A percentile compares a stretch with the other conserved stretches of the same genome.
Conservation (phyloP, 192 early-diverging fungal genomes). For the Gonapodya prolifera region DNA sequence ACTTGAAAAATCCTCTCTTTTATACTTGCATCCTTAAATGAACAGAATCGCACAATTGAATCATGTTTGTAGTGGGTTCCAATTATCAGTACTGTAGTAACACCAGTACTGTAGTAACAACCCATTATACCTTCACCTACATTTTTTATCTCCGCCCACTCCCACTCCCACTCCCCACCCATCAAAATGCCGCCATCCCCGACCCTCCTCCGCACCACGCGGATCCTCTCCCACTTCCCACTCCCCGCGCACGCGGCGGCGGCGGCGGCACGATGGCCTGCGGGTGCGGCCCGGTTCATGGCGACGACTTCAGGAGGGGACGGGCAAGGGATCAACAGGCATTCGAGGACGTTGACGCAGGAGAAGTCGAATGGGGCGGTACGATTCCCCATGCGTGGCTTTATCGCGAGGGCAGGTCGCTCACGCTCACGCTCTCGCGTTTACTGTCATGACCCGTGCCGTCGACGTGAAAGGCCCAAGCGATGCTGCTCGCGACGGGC, state of each 20-base stretch:
- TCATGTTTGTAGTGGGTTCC: no score
- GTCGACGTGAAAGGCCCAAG: background rate
- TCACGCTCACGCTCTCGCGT: background rate
- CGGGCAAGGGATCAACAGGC: background rate
- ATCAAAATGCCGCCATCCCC: background rate
- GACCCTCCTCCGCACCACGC: background rate
- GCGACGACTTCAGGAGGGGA: background rate
- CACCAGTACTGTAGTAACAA: no score
- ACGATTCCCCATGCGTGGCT: background rate
- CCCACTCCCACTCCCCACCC: background rate
- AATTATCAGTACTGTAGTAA: no score
- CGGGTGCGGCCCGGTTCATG: no score
- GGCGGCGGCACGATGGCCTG: no score
- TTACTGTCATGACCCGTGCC: background rate
- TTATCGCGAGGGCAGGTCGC: no score
- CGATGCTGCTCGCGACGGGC: constrained; percentile 74
- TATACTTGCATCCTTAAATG: no score
- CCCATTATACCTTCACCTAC: no score
- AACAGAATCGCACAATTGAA: no score
- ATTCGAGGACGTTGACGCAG: background rate
- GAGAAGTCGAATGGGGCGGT: background rate
- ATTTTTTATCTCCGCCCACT: no score
- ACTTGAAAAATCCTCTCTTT: no score
- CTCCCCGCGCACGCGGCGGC: no score
- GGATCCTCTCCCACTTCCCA: background rate